A percentile compares a stretch with the other conserved stretches of the same genome.
Conservation (phyloP, 2,329 filamentous ascomycete genomes). For the Fusarium coicis region DNA sequence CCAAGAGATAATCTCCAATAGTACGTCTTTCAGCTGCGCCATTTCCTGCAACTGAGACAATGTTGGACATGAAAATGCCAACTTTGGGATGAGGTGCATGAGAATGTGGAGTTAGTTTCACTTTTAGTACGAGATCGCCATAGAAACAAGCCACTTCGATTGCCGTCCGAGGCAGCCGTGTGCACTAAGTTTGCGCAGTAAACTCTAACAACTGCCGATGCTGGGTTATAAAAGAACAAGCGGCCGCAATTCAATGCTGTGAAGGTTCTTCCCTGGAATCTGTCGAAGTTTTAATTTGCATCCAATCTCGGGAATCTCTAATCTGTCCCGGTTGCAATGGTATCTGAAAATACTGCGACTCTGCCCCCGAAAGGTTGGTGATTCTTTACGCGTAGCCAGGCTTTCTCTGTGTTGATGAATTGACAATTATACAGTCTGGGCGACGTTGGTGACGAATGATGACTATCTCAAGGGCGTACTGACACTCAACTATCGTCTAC, state of each 20-base stretch:
- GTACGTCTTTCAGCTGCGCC: background rate
- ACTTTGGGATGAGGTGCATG: background rate
- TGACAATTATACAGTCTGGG: constrained; percentile 6
- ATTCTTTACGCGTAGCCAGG: rapidly evolving
- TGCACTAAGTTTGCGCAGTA: background rate
- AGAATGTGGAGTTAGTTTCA: background rate
- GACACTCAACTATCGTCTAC: constrained; percentile 6
- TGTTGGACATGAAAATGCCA: background rate
- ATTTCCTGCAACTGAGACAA: background rate
- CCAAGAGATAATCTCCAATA: background rate
- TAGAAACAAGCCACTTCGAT: background rate
- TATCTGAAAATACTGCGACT: background rate
- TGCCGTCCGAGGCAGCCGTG: background rate
- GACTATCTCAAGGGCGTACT: constrained; percentile 22
- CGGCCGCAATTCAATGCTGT: background rate
- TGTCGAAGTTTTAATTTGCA: background rate
- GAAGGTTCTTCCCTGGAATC: background rate
- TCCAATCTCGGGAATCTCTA: background rate
- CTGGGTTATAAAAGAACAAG: background rate
- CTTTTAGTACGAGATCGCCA: background rate
- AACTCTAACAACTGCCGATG: background rate
- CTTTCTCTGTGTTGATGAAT: rapidly evolving
- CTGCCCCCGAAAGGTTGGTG: background rate
- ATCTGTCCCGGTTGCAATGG: background rate
- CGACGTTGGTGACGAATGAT: constrained; percentile 15